These are phyloP conservation scores for Dovyalis caffra DNA, from an alignment of 345 rosid species.

Conservation along the genomic window DNA sequence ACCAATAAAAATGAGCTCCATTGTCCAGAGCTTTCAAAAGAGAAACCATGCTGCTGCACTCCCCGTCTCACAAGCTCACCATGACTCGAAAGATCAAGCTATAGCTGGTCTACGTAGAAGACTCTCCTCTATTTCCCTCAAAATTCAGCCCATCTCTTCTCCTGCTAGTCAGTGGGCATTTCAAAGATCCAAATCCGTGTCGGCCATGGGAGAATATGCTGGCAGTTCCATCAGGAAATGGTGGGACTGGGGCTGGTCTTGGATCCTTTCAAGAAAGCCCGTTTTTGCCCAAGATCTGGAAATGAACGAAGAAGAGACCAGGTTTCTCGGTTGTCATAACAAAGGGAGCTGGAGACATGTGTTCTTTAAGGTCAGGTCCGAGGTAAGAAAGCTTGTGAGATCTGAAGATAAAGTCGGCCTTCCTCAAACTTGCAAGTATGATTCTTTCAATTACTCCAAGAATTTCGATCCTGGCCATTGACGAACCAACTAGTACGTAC, in stretches of 20 bases:
- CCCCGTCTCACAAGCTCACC: conserved; percentile 49
- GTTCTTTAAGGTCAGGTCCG: conserved; percentile 59
- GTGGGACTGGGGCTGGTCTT: conserved; percentile 90
- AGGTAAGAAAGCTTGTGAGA: conserved; percentile 49
- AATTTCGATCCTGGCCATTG: conserved; percentile 30
- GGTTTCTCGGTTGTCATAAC: conserved; percentile 50
- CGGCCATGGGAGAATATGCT: conserved; percentile 57
- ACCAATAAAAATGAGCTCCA: conserved; percentile 49
- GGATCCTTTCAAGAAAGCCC: conserved; percentile 78
- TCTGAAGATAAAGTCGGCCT: conserved; percentile 56
- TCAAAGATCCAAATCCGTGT: conserved; percentile 62
- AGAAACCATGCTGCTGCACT: conserved; percentile 30
- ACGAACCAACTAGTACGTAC: background rate
- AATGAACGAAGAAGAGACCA: conserved; percentile 72
- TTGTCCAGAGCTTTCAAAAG: conserved; percentile 53
- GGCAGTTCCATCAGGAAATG: conserved; percentile 63
- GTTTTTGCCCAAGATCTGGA: conserved; percentile 76
- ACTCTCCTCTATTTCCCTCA: conserved; percentile 75
- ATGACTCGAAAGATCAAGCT: conserved; percentile 20
- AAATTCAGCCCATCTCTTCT: conserved; percentile 38
- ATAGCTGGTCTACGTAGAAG: conserved; percentile 52
- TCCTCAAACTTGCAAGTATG: conserved; percentile 60
- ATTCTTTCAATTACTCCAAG: conserved; percentile 44
- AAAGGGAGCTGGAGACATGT: conserved; percentile 88
- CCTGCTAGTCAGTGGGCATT: conserved; percentile 48